phyloP scores from a whole-genome alignment of 129 eudicot species.

The sunflower (Helianthus annuus) region HanXRQr2.0-SUNRISE NC_035437.2:12618994-12619493 shows the following conservation, averaged over 20 bases:
- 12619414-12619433: constrained; percentile 28
- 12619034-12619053: constrained; percentile 30
- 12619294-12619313: neutral
- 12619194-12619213: constrained; percentile 29
- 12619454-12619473: neutral
- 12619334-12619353: constrained; percentile 30
- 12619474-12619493: neutral
- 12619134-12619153: constrained; percentile 18
- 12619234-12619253: constrained; percentile 2
- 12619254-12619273: constrained; percentile 5
- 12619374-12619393: constrained; percentile 35
- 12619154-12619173: constrained; percentile 70
- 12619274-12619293: constrained; percentile 3
- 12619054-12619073: constrained; percentile 49
- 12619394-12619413: constrained; percentile 47
- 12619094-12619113: constrained; percentile 29
- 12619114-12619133: constrained; percentile 12
- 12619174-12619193: constrained; percentile 69
- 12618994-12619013: constrained; percentile 22
- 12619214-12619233: neutral
- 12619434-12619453: constrained; percentile 44
- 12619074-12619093: constrained; percentile 29
- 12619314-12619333: neutral
- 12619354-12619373: neutral
- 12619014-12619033: constrained; percentile 20